A percentile compares a stretch with the other conserved stretches of the same genome.
Conservation (phyloP, 345 rosid genomes). For the Eucalyptus pauciflora region DNA sequence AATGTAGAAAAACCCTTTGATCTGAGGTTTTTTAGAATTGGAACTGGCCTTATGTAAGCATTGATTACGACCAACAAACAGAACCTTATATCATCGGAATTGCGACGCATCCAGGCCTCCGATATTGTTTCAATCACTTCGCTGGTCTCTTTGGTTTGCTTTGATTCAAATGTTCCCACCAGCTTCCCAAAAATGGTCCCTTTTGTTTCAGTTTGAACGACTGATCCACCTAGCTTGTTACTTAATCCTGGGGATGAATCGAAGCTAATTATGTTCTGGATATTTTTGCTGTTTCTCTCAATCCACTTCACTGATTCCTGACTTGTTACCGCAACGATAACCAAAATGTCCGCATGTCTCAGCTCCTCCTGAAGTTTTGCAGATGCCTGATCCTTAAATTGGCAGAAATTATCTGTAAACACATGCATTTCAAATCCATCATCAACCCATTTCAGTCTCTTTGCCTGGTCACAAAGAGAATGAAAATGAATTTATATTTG, state of each 20-base stretch:
- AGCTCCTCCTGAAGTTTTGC: conserved; percentile 27
- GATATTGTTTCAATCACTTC: conserved; percentile 54
- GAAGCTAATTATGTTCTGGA: conserved; percentile 56
- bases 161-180: conserved; percentile 2
- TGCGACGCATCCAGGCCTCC: conserved; percentile 79
- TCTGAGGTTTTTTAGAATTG: conserved; percentile 66
- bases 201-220: conserved; percentile 12
- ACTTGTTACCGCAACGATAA: conserved; percentile 43
- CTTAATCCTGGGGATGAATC: conserved; percentile 34
- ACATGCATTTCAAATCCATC: conserved; percentile 66
- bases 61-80: conserved; percentile 73
- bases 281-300: conserved; percentile 13
- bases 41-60: conserved; percentile 74
- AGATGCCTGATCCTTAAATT: conserved; percentile 10
- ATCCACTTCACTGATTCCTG: conserved; percentile 56
- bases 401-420: conserved; percentile 23
- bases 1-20: conserved; percentile 86
- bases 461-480: conserved; percentile 30
- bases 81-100: conserved; percentile 85
- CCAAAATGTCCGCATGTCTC: conserved; percentile 43
- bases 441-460: conserved; percentile 78
- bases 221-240: conserved; percentile 56
- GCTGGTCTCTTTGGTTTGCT: conserved; percentile 22
- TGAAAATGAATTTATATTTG: not conserved
- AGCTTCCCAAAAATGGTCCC: conserved; percentile 17